phyloP scores from a whole-genome alignment of 352 stramenopile genomes.

The Phytophthora idaei region DNA sequence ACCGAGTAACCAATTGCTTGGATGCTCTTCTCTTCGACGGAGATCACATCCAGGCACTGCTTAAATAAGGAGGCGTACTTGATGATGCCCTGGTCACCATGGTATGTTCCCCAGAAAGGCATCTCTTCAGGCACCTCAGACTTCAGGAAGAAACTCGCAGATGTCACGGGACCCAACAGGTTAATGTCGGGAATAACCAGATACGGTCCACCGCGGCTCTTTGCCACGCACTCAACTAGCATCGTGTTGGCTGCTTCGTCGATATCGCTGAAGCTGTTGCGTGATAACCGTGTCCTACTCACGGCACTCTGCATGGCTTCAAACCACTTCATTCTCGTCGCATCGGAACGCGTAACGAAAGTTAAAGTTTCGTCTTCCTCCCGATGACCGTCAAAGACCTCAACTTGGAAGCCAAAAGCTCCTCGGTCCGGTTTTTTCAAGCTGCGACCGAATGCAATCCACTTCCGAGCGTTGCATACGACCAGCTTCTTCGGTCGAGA shows the following conservation, averaged over 20 bases:
- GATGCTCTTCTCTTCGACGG: constrained; percentile 66
- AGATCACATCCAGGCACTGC: constrained; percentile 59
- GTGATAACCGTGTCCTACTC: constrained; percentile 42
- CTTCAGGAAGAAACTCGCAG: constrained; percentile 73
- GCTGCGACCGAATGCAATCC: constrained; percentile 75
- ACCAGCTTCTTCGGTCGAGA: constrained; percentile 65
- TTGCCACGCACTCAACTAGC: constrained; percentile 67
- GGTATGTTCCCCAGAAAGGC: constrained; percentile 80
- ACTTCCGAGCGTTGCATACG: constrained; percentile 74
- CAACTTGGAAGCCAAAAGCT: constrained; percentile 81
- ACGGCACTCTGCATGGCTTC: constrained; percentile 64
- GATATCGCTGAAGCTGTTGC: constrained; percentile 62
- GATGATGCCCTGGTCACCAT: constrained; percentile 60
- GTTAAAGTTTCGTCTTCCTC: constrained; percentile 80
- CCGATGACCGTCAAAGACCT: constrained; percentile 73
- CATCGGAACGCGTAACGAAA: constrained; percentile 71
- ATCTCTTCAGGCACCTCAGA: constrained; percentile 82
- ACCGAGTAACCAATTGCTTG: constrained; percentile 78
- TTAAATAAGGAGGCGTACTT: constrained; percentile 80
- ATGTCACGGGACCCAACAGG: constrained; percentile 57
- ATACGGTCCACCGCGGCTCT: constrained; percentile 50
- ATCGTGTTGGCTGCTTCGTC: constrained; percentile 68
- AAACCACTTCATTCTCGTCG: constrained; percentile 63
- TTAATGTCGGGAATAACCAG: constrained; percentile 67
- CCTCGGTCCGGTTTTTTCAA: constrained; percentile 70